phyloP scores from a whole-genome alignment of 2,329 filamentous ascomycete genomes.

The Alternaria metachromatica region DNA sequence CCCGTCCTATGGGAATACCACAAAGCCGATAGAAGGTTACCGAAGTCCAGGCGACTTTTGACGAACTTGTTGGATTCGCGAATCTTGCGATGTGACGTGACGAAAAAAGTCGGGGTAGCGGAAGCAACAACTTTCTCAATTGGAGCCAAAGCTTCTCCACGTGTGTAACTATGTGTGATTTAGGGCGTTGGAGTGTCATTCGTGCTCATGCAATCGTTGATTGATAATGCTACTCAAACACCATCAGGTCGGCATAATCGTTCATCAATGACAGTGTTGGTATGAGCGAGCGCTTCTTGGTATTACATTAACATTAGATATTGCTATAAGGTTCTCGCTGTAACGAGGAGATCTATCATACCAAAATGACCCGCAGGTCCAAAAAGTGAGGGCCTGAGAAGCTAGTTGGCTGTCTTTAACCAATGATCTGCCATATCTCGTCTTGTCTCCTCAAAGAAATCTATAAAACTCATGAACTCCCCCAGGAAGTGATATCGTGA shows the following conservation, averaged over 20 bases:
- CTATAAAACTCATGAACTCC: background rate
- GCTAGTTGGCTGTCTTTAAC: background rate
- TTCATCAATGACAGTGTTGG: background rate
- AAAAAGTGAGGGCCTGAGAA: background rate
- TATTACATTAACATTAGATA: conserved; percentile 2
- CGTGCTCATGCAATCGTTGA: background rate
- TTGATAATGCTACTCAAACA: background rate
- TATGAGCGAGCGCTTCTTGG: background rate
- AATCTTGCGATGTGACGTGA: background rate
- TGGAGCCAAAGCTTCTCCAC: background rate
- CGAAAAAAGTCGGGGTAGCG: background rate
- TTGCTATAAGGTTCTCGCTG: background rate
- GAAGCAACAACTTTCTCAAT: background rate
- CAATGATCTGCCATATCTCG: background rate
- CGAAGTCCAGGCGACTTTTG: background rate
- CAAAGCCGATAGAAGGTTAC: background rate
- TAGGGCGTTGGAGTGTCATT: background rate
- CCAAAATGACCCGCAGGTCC: background rate
- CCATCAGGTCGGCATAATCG: background rate
- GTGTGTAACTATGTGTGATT: background rate
- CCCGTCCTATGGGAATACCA: background rate
- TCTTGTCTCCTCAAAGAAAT: background rate
- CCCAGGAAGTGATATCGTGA: background rate
- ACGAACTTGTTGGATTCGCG: background rate
- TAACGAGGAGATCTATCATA: background rate